Evolutionary conservation across 2,329 filamentous ascomycete genomes (phyloP).

Genomic region (Ophiostoma populinum): DNA sequence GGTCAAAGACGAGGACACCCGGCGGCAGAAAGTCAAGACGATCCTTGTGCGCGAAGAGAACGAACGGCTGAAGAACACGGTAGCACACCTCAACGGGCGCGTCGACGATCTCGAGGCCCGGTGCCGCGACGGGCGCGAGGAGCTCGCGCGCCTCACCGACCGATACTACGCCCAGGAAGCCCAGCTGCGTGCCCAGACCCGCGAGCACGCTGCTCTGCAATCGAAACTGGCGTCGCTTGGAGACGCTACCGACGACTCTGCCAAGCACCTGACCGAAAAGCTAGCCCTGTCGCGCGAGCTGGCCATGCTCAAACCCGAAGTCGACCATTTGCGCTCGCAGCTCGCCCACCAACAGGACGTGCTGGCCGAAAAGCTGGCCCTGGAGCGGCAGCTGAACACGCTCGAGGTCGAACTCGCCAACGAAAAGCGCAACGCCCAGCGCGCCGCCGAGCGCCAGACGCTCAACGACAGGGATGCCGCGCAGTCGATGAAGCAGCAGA

Average conservation of each 20-base stretch:
- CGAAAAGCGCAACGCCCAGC: conserved; percentile 53
- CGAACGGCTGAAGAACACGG: conserved; percentile 44
- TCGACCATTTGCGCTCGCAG: conserved; percentile 38
- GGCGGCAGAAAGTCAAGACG: conserved; percentile 50
- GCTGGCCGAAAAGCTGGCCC: conserved; percentile 59
- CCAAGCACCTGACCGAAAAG: conserved; percentile 47
- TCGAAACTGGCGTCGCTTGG: conserved; percentile 55
- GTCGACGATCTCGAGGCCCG: conserved; percentile 30
- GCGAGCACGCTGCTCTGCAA: conserved; percentile 33
- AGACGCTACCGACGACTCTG: conserved; percentile 48
- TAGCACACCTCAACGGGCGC: conserved; percentile 41
- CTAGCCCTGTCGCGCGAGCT: conserved; percentile 34
- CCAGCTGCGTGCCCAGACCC: conserved; percentile 29
- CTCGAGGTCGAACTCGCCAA: conserved; percentile 70
- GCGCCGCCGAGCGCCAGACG: conserved; percentile 25
- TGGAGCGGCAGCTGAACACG: conserved; percentile 62
- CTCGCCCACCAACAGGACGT: conserved; percentile 45
- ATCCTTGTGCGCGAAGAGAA: conserved; percentile 63
- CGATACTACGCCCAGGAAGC: conserved; percentile 27
- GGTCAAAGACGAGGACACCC: conserved; percentile 56
- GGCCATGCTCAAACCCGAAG: conserved; percentile 33
- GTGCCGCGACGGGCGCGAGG: conserved; percentile 21
- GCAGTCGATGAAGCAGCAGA: conserved; percentile 15
- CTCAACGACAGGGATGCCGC: conserved; percentile 13
- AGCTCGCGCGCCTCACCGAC: conserved; percentile 27